Evolutionary conservation across 371 early-diverging fungal species (phyloP), one percentile per base, ranked within the genome.

Genomic region (Mucor lusitanicus): DNA sequence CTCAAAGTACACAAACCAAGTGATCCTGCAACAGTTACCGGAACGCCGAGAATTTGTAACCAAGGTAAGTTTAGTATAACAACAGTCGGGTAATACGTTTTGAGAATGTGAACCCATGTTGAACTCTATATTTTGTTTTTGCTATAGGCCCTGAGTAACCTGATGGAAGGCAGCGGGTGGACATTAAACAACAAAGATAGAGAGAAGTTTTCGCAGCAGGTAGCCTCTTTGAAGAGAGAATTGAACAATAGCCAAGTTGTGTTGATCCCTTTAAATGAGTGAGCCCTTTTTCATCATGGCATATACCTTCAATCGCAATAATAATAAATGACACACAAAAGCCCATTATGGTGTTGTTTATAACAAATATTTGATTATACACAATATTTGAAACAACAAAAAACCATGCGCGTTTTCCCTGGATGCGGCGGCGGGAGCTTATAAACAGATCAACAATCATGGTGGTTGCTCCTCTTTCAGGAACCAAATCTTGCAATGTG

Each of bases 161-260:
- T 94, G 32, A 85, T 93, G 88, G 89, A 91, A 21, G 87, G 86
- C 0, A 80, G 91, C 12, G 88, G 88, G 33, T 84, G 79, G 70
- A 90, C 85, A 48, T 64, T 94, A 28, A 75, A 73, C 2, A 68
- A 84, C 6, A 81, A 77, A 40, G 93, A 92, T 71, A 84, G 92
- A 44, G 94, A 94, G 67, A 67, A 78, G 35, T 94, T 94, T 67
- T 91, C 92, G 1, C 90, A 91, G 46, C 88, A 91, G 53, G 69
- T 90, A 28, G 81, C 85, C 6, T 80, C 85, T n/a, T 90, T 92
- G 57, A 79, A 87, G 65, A 75, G 90, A 21, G 90, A 89, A 58
- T 74, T 86, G 11, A 72, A 78, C 1, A 62, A 71, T 8, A 79
- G 79, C 63, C 84, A 83, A 59, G 68, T 86, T 21, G 71, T 76